phyloP scores from a whole-genome alignment of 2,329 filamentous ascomycete genomes.

The Stylonectria norvegica region DNA sequence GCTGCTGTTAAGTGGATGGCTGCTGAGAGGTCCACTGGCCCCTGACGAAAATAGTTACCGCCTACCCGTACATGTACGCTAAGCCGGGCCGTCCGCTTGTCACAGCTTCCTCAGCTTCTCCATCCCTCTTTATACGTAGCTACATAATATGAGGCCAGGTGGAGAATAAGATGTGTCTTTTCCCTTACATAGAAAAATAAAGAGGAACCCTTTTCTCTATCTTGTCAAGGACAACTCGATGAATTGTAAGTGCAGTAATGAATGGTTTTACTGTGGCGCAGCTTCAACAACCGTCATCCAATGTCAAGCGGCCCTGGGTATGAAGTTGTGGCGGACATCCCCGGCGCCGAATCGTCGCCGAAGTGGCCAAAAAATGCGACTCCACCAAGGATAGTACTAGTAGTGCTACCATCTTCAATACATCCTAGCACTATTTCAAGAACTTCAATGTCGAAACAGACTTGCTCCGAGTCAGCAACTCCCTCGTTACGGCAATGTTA shows the following conservation, averaged over 20 bases:
- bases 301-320: too few relatives aligned
- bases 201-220: too few relatives aligned
- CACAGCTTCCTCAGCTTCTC: too few relatives aligned
- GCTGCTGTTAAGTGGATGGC: constrained; percentile 1
- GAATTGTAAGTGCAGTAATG: too few relatives aligned
- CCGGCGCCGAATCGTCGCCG: constrained; percentile 12
- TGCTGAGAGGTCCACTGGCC: constrained; percentile 10
- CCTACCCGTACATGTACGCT: constrained; percentile 7
- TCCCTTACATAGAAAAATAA: too few relatives aligned
- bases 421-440: constrained; percentile 9
- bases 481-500: constrained; percentile 37
- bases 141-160: too few relatives aligned
- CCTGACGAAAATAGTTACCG: constrained; percentile 11
- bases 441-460: constrained; percentile 19
- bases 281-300: too few relatives aligned
- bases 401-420: constrained; percentile 6
- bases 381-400: constrained; percentile 9
- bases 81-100: too few relatives aligned
- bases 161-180: too few relatives aligned
- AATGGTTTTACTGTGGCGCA: too few relatives aligned
- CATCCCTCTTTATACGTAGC: too few relatives aligned
- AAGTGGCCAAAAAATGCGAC: constrained; percentile 19
- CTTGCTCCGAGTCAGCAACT: constrained; percentile 17
- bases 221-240: too few relatives aligned
- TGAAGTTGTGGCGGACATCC: constrained; percentile 22